These are phyloP conservation scores for Sugiyamaella marilandica DNA, from an alignment of 805 yeast genomes.

Conservation along the genomic window DNA sequence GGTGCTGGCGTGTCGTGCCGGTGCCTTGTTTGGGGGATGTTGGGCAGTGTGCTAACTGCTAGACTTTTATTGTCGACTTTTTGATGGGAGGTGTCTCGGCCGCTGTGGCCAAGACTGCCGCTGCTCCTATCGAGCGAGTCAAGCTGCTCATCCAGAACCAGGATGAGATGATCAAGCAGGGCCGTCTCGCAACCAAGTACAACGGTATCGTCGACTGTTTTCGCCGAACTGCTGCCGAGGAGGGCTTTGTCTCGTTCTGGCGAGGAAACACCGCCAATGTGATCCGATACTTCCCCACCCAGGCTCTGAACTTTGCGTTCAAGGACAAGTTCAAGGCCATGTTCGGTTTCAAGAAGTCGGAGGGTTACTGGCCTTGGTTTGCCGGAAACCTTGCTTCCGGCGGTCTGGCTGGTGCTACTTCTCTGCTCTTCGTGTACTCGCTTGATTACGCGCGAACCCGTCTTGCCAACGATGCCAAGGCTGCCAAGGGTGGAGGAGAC, in stretches of 20 bases:
- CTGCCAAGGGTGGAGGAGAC: slow-evolving; percentile 73
- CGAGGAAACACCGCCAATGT: slow-evolving; percentile 99
- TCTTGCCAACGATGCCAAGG: slow-evolving; percentile 97
- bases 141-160: slow-evolving; percentile 95
- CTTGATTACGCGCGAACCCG: slow-evolving; percentile 98
- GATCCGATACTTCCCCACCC: slow-evolving; percentile 99
- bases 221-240: slow-evolving; percentile 89
- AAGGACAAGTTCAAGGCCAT: slow-evolving; percentile 93
- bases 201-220: slow-evolving; percentile 90
- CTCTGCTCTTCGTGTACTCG: slow-evolving; percentile 89
- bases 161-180: slow-evolving; percentile 97
- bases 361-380: slow-evolving; percentile 88
- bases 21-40: not conserved
- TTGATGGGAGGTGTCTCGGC: slow-evolving; percentile 97
- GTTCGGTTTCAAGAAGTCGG: slow-evolving; percentile 97
- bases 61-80: slow-evolving; percentile 33
- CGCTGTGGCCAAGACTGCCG: slow-evolving; percentile 96
- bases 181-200: slow-evolving; percentile 83
- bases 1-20: not conserved
- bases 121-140: slow-evolving; percentile 97
- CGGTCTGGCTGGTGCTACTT: slow-evolving; percentile 98
- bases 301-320: slow-evolving; percentile 97
- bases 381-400: slow-evolving; percentile 98
- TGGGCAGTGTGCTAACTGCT: not conserved
- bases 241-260: slow-evolving; percentile 94